Conservation (phyloP, 2,329 filamentous ascomycete genomes). For the Pezicula rhizophila region DNA sequence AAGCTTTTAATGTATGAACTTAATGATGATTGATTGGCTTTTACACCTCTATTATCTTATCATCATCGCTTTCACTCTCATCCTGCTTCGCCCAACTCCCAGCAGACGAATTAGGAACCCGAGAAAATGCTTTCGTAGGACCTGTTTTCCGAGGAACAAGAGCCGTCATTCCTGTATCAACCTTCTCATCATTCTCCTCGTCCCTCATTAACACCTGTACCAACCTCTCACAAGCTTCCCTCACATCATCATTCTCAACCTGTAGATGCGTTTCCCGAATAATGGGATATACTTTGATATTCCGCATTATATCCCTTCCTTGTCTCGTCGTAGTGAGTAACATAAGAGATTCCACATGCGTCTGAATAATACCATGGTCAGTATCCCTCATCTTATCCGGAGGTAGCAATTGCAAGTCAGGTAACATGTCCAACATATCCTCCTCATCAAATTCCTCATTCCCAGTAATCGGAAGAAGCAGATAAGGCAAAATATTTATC, state of each 20-base stretch:
- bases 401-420: conserved; percentile 82
- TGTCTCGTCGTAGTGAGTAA: conserved; percentile 73
- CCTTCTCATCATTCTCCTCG: conserved; percentile 24
- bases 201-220: conserved; percentile 57
- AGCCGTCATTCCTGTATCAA: conserved; percentile 22
- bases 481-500: conserved; percentile 79
- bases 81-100: conserved; percentile 7
- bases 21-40: not conserved
- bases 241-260: conserved; percentile 71
- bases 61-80: conserved; percentile 21
- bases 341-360: conserved; percentile 82
- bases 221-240: conserved; percentile 79
- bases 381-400: conserved; percentile 83
- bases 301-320: conserved; percentile 68
- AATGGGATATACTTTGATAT: conserved; percentile 81
- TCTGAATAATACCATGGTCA: conserved; percentile 71
- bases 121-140: not conserved
- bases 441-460: conserved; percentile 84
- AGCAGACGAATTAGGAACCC: conserved; percentile 8
- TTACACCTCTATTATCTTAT: conserved; percentile 28
- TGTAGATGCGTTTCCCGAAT: conserved; percentile 78
- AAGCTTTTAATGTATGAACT: not conserved
- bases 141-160: conserved; percentile 8
- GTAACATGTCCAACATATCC: conserved; percentile 78
- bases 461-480: conserved; percentile 82